phyloP scores from a whole-genome alignment of 2,329 filamentous ascomycete genomes.

The Sporothrix sp. region DNA sequence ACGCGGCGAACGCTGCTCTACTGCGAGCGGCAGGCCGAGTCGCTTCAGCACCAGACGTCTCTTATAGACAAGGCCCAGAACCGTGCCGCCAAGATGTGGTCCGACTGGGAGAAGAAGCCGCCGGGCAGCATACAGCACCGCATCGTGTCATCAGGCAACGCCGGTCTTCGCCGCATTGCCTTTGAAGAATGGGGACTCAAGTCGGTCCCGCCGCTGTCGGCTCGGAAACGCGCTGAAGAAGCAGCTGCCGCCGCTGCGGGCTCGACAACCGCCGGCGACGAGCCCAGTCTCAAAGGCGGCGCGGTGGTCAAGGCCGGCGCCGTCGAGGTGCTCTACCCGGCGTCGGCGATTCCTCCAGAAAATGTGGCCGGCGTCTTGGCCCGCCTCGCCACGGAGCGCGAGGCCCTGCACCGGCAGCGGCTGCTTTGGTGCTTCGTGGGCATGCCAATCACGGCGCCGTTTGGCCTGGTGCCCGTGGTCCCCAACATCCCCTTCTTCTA shows the following conservation, averaged over 20 bases:
- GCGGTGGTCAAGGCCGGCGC: slow-evolving; percentile 24
- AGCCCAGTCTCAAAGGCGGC: not conserved
- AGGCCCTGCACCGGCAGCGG: slow-evolving; percentile 64
- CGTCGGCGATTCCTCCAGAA: slow-evolving; percentile 53
- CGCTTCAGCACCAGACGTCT: slow-evolving; percentile 42
- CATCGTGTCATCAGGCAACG: slow-evolving; percentile 78
- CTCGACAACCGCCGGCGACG: too few species aligned
- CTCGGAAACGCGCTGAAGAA: slow-evolving; percentile 49
- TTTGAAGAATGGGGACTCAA: slow-evolving; percentile 98
- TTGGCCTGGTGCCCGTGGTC: slow-evolving; percentile 79
- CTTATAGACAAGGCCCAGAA: slow-evolving; percentile 59
- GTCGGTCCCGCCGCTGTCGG: slow-evolving; percentile 74
- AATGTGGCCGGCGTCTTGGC: slow-evolving; percentile 57
- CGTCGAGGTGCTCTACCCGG: slow-evolving; percentile 69
- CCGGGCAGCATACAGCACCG: slow-evolving; percentile 73
- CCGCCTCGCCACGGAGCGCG: slow-evolving; percentile 67
- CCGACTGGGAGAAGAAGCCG: slow-evolving; percentile 75
- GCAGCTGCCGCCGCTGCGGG: not conserved
- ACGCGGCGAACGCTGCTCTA: slow-evolving; percentile 86
- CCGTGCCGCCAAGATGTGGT: slow-evolving; percentile 70
- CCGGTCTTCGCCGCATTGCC: slow-evolving; percentile 74
- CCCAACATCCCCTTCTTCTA: slow-evolving; percentile 98
- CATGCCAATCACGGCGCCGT: slow-evolving; percentile 74
- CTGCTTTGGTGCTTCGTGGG: slow-evolving; percentile 73
- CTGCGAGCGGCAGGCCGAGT: slow-evolving; percentile 60